Base-by-base conservation (phyloP, 148 eudicot species). In the Pharnaceum exiguum region DNA sequence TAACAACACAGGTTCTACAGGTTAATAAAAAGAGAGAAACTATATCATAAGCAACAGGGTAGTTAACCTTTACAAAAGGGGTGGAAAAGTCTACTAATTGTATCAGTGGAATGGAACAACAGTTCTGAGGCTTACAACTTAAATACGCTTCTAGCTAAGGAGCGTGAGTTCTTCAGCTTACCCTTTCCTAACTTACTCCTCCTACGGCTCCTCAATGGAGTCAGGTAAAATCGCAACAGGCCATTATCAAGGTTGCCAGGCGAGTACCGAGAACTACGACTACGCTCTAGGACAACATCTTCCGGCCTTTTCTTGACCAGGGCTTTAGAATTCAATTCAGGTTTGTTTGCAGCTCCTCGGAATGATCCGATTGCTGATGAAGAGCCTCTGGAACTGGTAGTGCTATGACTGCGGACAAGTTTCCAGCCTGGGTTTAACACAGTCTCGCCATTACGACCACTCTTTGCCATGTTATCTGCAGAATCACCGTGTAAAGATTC, bases 201-300 rank as follows among this genome's bases (percentile, higher is more conserved):
- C 76, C 77, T 76, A 57, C 56, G 58, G 71, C 72, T 88, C 81
- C 86, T 74, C 58, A 79, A 73, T 24, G 96, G 97, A 11, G 90
- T 79, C 88, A 91, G 67, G 60, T 91, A 78, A 63, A 91, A 79
- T 51, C 87, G 70, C 54, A 75, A 65, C 39, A 75, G 29, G 29
- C 85, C 90, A 75, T 77, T 72, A 31, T 79, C 82, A 36, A 72
- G 51, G 53, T 67, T 68, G 59, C 46, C 69, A 0, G 81, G 73
- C 12, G 89, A 73, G 52, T 72, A 75, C 57, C 70, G 72, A 61
- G 53, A 57, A 59, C 86, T 81, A 51, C 63, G 62, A 63, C 68
- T 73, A 51, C 80, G 52, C 28, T 79, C 82, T 56, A 79, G 30
- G 54, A 60, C 73, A 28, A 53, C 63, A 11, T 71, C 73, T 21